A percentile compares a stretch with the other conserved stretches of the same genome.
phyloP scores from a whole-genome alignment of 306 rosid genomes.

The Sicyos baderoa region DNA sequence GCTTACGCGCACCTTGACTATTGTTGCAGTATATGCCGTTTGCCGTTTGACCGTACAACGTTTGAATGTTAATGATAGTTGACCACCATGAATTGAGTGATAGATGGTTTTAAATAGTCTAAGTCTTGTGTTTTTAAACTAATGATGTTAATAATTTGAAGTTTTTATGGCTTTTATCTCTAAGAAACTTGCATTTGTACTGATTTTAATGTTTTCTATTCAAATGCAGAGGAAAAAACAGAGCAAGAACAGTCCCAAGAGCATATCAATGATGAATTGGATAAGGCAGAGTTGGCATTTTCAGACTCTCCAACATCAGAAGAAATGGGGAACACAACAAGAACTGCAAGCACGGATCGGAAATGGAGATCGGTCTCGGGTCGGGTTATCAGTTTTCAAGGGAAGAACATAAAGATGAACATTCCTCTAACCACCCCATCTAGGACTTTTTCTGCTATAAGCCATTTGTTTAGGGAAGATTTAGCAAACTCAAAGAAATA shows the following conservation, averaged over 20 bases:
- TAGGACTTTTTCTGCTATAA: slow-evolving; percentile 78
- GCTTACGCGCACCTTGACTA: too few species aligned
- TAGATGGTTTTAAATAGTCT: too few species aligned
- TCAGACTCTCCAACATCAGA: slow-evolving; percentile 37
- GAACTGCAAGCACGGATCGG: slow-evolving; percentile 42
- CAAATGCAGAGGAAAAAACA: slow-evolving; percentile 50
- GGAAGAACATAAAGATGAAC: slow-evolving; percentile 76
- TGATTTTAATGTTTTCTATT: slow-evolving; percentile 14
- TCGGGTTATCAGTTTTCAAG: slow-evolving; percentile 52
- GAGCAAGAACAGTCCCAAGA: slow-evolving; percentile 55
- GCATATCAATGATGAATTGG: slow-evolving; percentile 38
- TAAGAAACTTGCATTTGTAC: background rate
- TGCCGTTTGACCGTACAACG: too few species aligned
- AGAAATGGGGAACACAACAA: slow-evolving; percentile 36
- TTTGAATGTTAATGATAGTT: too few species aligned
- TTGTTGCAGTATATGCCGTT: too few species aligned
- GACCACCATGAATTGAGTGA: too few species aligned
- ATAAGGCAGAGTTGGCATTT: slow-evolving; percentile 41
- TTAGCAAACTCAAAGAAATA: slow-evolving; percentile 63
- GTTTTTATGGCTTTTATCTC: background rate
- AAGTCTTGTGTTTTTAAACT: background rate
- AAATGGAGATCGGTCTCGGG: slow-evolving; percentile 53
- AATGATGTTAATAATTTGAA: background rate
- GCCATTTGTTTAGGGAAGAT: slow-evolving; percentile 79
- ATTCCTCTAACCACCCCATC: slow-evolving; percentile 88